phyloP scores from a whole-genome alignment of 2,329 filamentous ascomycete genomes.

The Curvularia verruculosa region DNA sequence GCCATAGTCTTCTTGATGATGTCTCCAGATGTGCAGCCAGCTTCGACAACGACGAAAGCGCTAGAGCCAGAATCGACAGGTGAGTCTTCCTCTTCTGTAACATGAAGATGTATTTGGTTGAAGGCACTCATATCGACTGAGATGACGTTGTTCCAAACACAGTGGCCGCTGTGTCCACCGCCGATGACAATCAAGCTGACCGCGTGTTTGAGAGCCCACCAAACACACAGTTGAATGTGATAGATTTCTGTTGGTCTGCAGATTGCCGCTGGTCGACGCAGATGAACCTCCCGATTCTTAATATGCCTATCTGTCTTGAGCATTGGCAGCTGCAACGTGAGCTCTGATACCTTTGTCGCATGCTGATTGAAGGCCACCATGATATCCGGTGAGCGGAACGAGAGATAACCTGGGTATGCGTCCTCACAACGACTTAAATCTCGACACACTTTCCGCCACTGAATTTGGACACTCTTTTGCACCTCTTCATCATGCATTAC shows the following conservation, averaged over 20 bases:
- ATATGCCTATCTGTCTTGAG: constrained; percentile 39
- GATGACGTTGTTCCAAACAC: constrained; percentile 59
- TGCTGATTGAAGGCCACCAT: constrained; percentile 60
- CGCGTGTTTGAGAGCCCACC: constrained; percentile 60
- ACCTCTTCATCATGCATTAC: constrained; percentile 38
- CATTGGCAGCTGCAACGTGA: constrained; percentile 53
- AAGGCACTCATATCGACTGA: constrained; percentile 66
- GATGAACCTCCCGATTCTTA: constrained; percentile 61
- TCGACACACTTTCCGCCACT: constrained; percentile 63
- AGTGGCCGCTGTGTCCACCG: constrained; percentile 67
- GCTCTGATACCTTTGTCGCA: constrained; percentile 53
- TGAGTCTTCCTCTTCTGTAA: constrained; percentile 25
- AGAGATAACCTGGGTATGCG: constrained; percentile 48
- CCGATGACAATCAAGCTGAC: constrained; percentile 59
- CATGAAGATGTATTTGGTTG: constrained; percentile 54
- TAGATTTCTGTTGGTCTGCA: constrained; percentile 54
- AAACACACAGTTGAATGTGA: constrained; percentile 62
- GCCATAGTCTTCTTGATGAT: constrained; percentile 58
- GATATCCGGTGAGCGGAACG: constrained; percentile 57
- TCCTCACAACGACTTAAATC: constrained; percentile 51
- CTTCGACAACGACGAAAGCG: constrained; percentile 57
- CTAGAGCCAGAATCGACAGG: constrained; percentile 1
- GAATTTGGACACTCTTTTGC: constrained; percentile 40
- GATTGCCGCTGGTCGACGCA: constrained; percentile 53
- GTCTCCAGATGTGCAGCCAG: constrained; percentile 64